Evolutionary conservation across 768 basidiomycete genomes (phyloP), one percentile per base, ranked within the genome.

Genomic region (Cystofilobasidium capitatum): DNA sequence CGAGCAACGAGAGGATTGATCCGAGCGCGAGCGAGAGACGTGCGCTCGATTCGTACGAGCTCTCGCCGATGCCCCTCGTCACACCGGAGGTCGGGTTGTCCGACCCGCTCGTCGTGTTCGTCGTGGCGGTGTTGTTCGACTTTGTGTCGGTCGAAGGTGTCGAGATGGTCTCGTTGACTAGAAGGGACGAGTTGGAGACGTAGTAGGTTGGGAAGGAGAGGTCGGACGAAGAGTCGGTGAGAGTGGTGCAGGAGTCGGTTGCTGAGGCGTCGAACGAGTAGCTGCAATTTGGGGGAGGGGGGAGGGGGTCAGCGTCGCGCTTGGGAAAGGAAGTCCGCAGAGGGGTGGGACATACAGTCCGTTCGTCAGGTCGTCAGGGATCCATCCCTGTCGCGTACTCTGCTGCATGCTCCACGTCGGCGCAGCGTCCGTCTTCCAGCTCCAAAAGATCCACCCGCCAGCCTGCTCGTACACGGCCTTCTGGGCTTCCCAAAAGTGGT

Each of bases 391-490:
- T 13, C 58, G 9, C 24, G 44, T n/a, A 16, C 31, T 29, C 20
- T 37, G 44, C 14, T 35, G 57, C 22, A 58, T 59, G n/a, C 31
- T 36, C 65, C 65, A 66, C 0, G 58, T 49, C n/a, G 58, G 45
- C 0, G 58, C 65, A 0, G 65, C 65, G 29, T 59, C 58, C 7
- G 51, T 68, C n/a, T 62, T 62, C 66, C 66, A 68, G 40, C 39
- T 55, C 66, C 66, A 68, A 29, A 68, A 68, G 39, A 68, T 17
- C 65, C 65, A 66, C 0, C 58, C 65, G 29, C 20, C 58, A n/a
- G 58, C 58, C 24, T 10, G 47, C 59, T 61, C 58, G 29, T 66
- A 60, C 20, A 61, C 44, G 12, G 1, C 39, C 3, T 36, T 47
- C 17, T 68, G 66, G 10, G 51, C 51, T 44, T 68, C 66, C 60